phyloP scores from a whole-genome alignment of 2,329 filamentous ascomycete species.

The Penicillium sp. region DNA sequence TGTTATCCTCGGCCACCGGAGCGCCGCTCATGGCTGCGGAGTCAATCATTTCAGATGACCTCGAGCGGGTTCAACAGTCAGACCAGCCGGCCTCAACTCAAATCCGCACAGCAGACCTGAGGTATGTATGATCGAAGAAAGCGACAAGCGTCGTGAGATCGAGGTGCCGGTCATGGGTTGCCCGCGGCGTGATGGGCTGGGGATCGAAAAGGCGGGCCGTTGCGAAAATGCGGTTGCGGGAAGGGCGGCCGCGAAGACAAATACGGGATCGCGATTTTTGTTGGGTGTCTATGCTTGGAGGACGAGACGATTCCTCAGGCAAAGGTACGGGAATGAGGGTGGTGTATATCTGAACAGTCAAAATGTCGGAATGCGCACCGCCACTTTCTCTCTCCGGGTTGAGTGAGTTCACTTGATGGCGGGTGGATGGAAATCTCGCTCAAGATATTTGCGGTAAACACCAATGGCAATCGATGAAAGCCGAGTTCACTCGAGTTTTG shows the following conservation, averaged over 20 bases:
- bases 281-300: neutral
- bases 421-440: neutral
- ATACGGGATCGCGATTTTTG: neutral
- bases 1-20: constrained; percentile 77
- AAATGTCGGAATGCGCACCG: constrained; percentile 19
- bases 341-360: constrained; percentile 16
- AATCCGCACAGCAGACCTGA: constrained; percentile 40
- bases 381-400: constrained; percentile 16
- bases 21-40: constrained; percentile 37
- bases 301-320: neutral
- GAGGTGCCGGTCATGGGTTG: constrained; percentile 37
- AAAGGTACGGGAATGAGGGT: constrained; percentile 5
- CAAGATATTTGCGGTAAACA: neutral
- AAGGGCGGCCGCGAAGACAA: neutral
- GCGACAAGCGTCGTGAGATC: constrained; percentile 31
- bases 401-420: constrained; percentile 15
- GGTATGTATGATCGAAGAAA: constrained; percentile 19
- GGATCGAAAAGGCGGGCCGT: neutral
- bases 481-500: constrained; percentile 18
- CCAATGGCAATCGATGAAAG: neutral
- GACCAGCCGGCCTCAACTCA: constrained; percentile 30
- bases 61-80: constrained; percentile 24
- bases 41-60: constrained; percentile 40
- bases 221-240: neutral
- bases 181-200: constrained; percentile 24